phyloP scores from a whole-genome alignment of 257 asterid species.

The Fraxinus pennsylvanica region DNA sequence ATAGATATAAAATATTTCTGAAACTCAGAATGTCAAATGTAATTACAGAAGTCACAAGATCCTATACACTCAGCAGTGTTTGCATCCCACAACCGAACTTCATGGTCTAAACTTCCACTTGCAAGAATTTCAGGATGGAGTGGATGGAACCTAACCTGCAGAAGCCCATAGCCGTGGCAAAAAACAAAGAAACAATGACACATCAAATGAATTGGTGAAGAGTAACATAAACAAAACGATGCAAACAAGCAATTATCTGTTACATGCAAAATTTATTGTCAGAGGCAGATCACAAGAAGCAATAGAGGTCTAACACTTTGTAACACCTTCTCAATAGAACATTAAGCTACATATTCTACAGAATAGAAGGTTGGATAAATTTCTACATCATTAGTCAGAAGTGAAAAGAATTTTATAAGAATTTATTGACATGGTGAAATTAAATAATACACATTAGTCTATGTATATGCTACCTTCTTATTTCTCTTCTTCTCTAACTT shows the following conservation, averaged over 20 bases:
- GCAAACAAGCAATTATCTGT: slow-evolving; percentile 16
- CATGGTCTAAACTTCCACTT: slow-evolving; percentile 98
- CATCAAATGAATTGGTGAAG: not conserved
- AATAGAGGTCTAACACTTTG: not conserved
- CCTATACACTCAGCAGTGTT: slow-evolving; percentile 85
- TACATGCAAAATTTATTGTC: not conserved
- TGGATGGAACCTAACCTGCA: slow-evolving; percentile 97
- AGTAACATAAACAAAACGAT: slow-evolving; percentile 21
- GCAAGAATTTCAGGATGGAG: slow-evolving; percentile 81
- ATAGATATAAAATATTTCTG: not conserved
- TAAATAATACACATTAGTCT: not conserved
- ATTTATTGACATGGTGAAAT: not conserved
- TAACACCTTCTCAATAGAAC: not conserved
- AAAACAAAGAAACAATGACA: slow-evolving; percentile 25
- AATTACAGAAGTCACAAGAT: slow-evolving; percentile 86
- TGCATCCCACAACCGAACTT: slow-evolving; percentile 95
- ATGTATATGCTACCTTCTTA: not conserved
- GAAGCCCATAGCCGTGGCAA: slow-evolving; percentile 28
- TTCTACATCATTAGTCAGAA: not conserved
- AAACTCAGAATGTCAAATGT: slow-evolving; percentile 25
- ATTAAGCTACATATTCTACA: not conserved
- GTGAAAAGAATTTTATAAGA: not conserved
- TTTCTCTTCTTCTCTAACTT: not conserved
- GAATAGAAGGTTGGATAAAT: not conserved
- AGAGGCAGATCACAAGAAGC: slow-evolving; percentile 12